phyloP scores from a whole-genome alignment of 2,329 filamentous ascomycete genomes.

The Sclerotiophoma versabilis region DNA sequence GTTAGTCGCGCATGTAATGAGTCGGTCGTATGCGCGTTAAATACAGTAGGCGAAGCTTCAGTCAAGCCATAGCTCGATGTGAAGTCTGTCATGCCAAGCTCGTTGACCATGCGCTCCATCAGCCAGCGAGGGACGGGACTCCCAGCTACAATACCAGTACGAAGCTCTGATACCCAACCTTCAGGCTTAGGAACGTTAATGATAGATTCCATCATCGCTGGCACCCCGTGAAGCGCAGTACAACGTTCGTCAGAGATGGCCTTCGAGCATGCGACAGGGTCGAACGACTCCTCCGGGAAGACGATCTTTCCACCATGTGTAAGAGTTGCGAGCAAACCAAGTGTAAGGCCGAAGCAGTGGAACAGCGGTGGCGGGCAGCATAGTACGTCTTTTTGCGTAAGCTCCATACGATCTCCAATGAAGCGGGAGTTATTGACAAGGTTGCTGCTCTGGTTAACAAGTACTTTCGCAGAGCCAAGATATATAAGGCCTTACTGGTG shows the following conservation, averaged over 20 bases:
- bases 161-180: constrained; percentile 57
- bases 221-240: constrained; percentile 81
- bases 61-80: constrained; percentile 67
- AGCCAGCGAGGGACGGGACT: constrained; percentile 77
- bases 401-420: constrained; percentile 73
- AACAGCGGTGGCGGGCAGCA: constrained; percentile 86
- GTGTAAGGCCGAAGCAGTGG: constrained; percentile 84
- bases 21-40: constrained; percentile 80
- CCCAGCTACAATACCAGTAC: constrained; percentile 81
- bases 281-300: constrained; percentile 76
- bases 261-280: constrained; percentile 69
- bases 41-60: constrained; percentile 80
- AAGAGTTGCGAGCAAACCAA: constrained; percentile 74
- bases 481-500: constrained; percentile 39
- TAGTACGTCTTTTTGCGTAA: constrained; percentile 69
- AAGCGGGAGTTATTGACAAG: constrained; percentile 52
- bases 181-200: constrained; percentile 57
- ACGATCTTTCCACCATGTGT: constrained; percentile 80
- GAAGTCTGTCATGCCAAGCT: constrained; percentile 78
- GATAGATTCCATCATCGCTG: constrained; percentile 81
- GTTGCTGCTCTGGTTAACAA: constrained; percentile 33
- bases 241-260: constrained; percentile 62
- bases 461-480: too few relatives aligned
- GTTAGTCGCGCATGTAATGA: constrained; percentile 69
- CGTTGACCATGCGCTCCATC: constrained; percentile 74